Conservation (phyloP, 1,139 yeast genomes). For the Saccharomycopsis hybrid region DNA sequence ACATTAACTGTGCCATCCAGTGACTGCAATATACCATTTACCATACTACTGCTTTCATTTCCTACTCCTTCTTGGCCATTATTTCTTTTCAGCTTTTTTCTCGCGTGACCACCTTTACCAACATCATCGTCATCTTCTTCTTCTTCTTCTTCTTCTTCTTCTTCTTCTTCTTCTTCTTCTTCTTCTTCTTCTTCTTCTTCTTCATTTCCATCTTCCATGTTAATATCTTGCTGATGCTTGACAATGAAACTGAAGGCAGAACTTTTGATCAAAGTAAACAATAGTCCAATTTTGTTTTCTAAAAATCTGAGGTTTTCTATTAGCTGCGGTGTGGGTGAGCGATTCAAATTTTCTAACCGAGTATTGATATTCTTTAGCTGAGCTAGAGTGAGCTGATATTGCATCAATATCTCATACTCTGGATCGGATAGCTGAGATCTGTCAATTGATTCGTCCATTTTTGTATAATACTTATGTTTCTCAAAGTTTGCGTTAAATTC, state of each 20-base stretch:
- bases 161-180: conserved; percentile 7
- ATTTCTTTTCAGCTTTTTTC: neutral
- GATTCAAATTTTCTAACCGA: conserved; percentile 9
- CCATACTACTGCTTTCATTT: neutral
- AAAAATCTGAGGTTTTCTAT: conserved; percentile 16
- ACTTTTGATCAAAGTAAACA: conserved; percentile 18
- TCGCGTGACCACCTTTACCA: neutral
- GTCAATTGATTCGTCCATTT: conserved; percentile 12
- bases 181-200: conserved; percentile 7
- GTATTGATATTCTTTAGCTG: conserved; percentile 11
- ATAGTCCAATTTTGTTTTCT: conserved; percentile 19
- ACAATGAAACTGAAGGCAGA: conserved; percentile 21
- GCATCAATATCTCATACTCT: conserved; percentile 11
- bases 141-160: conserved; percentile 10
- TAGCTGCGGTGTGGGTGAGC: conserved; percentile 12
- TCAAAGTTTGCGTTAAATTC: neutral
- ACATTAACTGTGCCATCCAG: conserved; percentile 21
- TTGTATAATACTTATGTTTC: neutral
- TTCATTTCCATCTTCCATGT: neutral
- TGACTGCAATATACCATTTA: conserved; percentile 14
- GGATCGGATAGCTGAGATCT: conserved; percentile 13
- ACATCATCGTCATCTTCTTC: conserved; percentile 1
- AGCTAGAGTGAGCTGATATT: conserved; percentile 11
- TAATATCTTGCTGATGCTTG: conserved; percentile 20
- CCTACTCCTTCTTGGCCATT: neutral